Evolutionary conservation across 148 eudicot genomes (phyloP).

Genomic region (Vaccinium darrowii): DNA sequence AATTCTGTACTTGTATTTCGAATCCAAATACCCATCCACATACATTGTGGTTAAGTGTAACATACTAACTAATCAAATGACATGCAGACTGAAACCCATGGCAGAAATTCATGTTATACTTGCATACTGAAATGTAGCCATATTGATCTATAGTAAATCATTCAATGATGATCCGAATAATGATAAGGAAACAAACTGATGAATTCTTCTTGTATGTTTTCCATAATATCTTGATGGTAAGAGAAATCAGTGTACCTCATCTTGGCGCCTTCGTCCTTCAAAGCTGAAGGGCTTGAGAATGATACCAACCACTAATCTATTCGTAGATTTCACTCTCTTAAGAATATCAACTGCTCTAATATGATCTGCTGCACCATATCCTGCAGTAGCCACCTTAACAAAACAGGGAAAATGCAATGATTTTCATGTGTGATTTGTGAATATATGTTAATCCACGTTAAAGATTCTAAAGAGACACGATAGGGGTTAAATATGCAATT

Average conservation of each 20-base stretch:
- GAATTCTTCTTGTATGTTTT: not conserved
- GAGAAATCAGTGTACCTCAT: conserved; percentile 52
- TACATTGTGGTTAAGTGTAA: not conserved
- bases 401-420: conserved; percentile 8
- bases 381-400: conserved; percentile 85
- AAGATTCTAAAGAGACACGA: not conserved
- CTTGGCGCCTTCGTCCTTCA: conserved; percentile 91
- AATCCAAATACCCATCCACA: conserved; percentile 2
- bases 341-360: conserved; percentile 56
- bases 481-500: no score
- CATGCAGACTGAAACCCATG: not conserved
- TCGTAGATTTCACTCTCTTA: conserved; percentile 42
- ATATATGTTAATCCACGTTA: not conserved
- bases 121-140: not conserved
- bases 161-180: not conserved
- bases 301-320: conserved; percentile 61
- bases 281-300: conserved; percentile 87
- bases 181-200: not conserved
- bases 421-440: not conserved
- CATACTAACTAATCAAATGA: not conserved
- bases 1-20: not conserved
- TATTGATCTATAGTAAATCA: not conserved
- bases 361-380: conserved; percentile 69
- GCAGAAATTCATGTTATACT: not conserved
- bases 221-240: not conserved